Base-by-base conservation (phyloP, 1,284 basidiomycete species). In the Takashimella tepidaria region DNA sequence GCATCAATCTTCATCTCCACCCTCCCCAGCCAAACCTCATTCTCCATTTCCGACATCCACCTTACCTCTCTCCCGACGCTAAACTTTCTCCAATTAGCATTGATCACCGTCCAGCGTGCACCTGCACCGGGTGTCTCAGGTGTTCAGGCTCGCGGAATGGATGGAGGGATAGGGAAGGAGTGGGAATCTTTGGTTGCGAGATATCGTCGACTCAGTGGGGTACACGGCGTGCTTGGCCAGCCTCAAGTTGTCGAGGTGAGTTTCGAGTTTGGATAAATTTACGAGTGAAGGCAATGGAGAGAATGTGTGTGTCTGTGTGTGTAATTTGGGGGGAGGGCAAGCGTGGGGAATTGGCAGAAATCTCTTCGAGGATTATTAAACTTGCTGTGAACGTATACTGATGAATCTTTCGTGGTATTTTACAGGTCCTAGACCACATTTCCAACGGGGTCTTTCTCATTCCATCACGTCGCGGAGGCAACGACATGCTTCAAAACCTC, bases 71-170 rank as follows among this genome's bases (percentile, higher is more conserved):
- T 90, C 57, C 76, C 82, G 1, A 78, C 83, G 8, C 77, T 92
- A 61, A 97, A 95, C 71, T 95, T 92, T 72, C 79, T 86, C 2
- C 92, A 97, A 68, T 81, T 96, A 50, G 89, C 88, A 0, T 81
- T 96, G 10, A 74, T 86, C 49, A 85, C 86, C 5, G 89, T 88
- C 58, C 91, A 95, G 72, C 83, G 89, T 24, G 78, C 77, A 1
- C 85, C 87, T 0, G 84, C 88, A 50, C 85, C 63, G 12, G 73
- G 69, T 5, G 64, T 66, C 11, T 67, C 63, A 6, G 72, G 61
- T 2, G 68, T 74, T 0, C 64, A 70, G 45, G 87, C 43, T 79
- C 84, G 56, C 81, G 84, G 74, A 83, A 85, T 73, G 52, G 69
- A 71, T 49, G 69, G 73, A 27, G 72, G 73, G 27, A 51, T 88